phyloP scores from a whole-genome alignment of 2,329 filamentous ascomycete species.

The Zasmidium angulare region DNA sequence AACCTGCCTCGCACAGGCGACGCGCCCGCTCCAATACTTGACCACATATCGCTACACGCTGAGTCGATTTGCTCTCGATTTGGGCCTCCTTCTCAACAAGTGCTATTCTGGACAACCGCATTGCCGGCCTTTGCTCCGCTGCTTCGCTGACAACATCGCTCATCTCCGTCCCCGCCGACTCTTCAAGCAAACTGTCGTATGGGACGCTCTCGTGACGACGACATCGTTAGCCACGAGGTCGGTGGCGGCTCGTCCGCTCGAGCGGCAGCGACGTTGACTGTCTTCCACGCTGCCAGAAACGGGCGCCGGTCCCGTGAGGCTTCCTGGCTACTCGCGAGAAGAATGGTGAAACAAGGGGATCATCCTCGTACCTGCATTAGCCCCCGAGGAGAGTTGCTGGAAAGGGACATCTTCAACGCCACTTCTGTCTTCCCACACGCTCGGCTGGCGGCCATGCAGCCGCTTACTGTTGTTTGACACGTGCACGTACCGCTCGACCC shows the following conservation, averaged over 20 bases:
- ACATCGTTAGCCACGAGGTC: background rate
- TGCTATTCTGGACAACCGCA: too few relatives aligned
- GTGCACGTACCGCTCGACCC: conserved; percentile 11
- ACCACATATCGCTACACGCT: background rate
- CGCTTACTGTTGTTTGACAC: conserved; percentile 17
- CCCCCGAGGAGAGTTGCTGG: conserved; percentile 2
- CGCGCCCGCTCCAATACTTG: background rate
- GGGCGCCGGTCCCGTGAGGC: background rate
- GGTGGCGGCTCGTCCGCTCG: background rate
- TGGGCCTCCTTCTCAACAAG: background rate
- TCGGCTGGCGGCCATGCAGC: conserved; percentile 17
- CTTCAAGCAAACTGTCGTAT: background rate
- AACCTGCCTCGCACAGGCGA: background rate
- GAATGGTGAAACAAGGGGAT: conserved; percentile 14
- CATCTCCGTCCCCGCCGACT: background rate
- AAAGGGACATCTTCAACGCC: conserved; percentile 14
- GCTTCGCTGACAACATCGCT: background rate
- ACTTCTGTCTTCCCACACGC: conserved; percentile 12
- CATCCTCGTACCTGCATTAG: conserved; percentile 15
- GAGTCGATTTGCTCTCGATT: background rate
- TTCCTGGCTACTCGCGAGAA: background rate
- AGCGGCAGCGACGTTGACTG: background rate
- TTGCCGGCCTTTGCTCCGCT: background rate
- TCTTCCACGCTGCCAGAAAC: background rate
- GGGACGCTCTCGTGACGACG: background rate